Base-by-base conservation (phyloP, 495 filamentous ascomycete species). In the Talaromyces wortmannii region DNA sequence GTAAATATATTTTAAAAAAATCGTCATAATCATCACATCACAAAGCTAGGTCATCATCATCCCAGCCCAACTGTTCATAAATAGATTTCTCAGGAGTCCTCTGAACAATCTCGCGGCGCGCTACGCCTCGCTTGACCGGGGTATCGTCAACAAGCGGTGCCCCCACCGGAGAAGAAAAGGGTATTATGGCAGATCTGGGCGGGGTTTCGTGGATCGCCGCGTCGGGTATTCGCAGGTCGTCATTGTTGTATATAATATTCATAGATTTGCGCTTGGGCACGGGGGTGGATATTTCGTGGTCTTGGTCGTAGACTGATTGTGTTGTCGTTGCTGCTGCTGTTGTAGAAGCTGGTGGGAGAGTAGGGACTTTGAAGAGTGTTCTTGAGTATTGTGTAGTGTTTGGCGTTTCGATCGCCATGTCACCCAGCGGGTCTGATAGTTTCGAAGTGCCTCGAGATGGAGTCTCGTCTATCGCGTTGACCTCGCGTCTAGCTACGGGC, bases 1-100 rank as follows among this genome's bases (percentile, higher is more conserved):
- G 23, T 1, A 2, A 1, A 23, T 23, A 23, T 23, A 23, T 23
- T 23, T 23, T 23, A 23, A 23, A 23, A 23, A 23, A 23, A 23
- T 23, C 4, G 23, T 23, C 32, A 8, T 11, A 63, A 47, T 70
- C 54, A 71, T 62, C 10, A 62, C 40, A 15, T 53, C 52, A 53
- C 6, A 55, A 40, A 45, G 52, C 52, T 32, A 53, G n/a, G 55
- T 82, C 76, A 57, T 86, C 81, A 62, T 87, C 84, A 60, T 92
- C 86, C 91, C 91, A 90, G 47, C 90, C 87, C 48, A 94, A 65
- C 36, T 74, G 71, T 66, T 86, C 81, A 63, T 88, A 95, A 47
- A 96, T 87, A 15, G 61, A 73, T 68, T 68, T 77, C 65, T 74
- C 69, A 7, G 73, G 73, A 1, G 72, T 75, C 44, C 67, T 64